A percentile compares a stretch with the other conserved stretches of the same genome.
Evolutionary conservation across 148 eudicot species (phyloP).

Genomic region (Pouteria glomerata): DNA sequence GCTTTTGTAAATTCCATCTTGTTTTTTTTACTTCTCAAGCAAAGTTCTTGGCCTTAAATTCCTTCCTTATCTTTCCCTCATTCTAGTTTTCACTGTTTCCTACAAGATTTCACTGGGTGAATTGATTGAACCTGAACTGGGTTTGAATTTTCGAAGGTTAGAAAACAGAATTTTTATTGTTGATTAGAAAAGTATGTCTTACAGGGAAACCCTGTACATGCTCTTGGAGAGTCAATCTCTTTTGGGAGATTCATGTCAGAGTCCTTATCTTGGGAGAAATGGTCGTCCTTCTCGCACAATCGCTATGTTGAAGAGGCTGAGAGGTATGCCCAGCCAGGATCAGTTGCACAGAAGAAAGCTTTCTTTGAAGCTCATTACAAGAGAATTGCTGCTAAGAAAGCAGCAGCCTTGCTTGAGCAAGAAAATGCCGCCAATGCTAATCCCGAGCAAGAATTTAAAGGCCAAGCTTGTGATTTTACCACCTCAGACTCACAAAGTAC

Average conservation of each 20-base stretch:
- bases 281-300: slow-evolving; percentile 75
- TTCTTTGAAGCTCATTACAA: slow-evolving; percentile 97
- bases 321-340: slow-evolving; percentile 75
- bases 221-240: slow-evolving; percentile 63
- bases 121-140: neutral
- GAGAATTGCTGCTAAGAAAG: slow-evolving; percentile 77
- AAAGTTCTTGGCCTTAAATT: neutral
- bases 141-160: neutral
- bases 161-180: neutral
- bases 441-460: neutral
- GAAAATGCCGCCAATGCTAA: slow-evolving; percentile 18
- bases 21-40: neutral
- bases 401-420: slow-evolving; percentile 70
- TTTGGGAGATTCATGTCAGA: slow-evolving; percentile 76
- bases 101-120: neutral
- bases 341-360: slow-evolving; percentile 90
- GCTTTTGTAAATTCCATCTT: neutral
- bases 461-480: slow-evolving; percentile 5
- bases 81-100: neutral
- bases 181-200: neutral
- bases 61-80: neutral
- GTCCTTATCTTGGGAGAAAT: slow-evolving; percentile 84
- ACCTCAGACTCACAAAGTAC: neutral
- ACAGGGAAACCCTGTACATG: slow-evolving; percentile 56
- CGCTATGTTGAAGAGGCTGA: slow-evolving; percentile 77